phyloP scores from a whole-genome alignment of 768 basidiomycete genomes.

The Boletus patriciae region DNA sequence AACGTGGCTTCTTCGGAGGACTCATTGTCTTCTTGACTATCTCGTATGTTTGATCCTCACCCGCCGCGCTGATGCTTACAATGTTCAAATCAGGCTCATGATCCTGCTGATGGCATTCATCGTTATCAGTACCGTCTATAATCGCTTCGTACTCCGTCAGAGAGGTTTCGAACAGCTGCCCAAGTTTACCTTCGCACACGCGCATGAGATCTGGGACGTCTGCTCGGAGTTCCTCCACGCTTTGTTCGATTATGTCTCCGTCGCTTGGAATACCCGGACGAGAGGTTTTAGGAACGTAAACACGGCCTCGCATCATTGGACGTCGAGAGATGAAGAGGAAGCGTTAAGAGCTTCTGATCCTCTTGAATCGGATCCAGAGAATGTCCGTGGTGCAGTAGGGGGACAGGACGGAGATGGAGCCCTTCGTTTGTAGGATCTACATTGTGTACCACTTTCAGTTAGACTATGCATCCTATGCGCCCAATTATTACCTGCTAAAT shows the following conservation, averaged over 20 bases:
- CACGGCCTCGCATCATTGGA: slow-evolving; percentile 32
- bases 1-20: slow-evolving; percentile 50
- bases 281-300: slow-evolving; percentile 17
- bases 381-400: not conserved
- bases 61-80: not conserved
- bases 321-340: slow-evolving; percentile 33
- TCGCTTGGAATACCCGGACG: slow-evolving; percentile 19
- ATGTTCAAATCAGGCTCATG: slow-evolving; percentile 42
- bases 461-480: not conserved
- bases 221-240: slow-evolving; percentile 20
- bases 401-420: not conserved
- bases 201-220: slow-evolving; percentile 23
- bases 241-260: slow-evolving; percentile 9
- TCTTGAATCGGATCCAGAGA: slow-evolving; percentile 17
- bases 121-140: slow-evolving; percentile 70
- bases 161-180: slow-evolving; percentile 76
- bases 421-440: slow-evolving; percentile 14
- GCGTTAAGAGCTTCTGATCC: slow-evolving; percentile 26
- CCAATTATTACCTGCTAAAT: slow-evolving; percentile 28
- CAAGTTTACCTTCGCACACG: slow-evolving; percentile 44
- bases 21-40: slow-evolving; percentile 56
- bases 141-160: slow-evolving; percentile 70
- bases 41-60: slow-evolving; percentile 46
- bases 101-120: slow-evolving; percentile 64
- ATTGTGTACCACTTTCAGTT: not conserved